Evolutionary conservation across 1,139 yeast genomes (phyloP), one percentile per base, ranked within the genome.

Genomic region (Casaregolazyma suthepensis): DNA sequence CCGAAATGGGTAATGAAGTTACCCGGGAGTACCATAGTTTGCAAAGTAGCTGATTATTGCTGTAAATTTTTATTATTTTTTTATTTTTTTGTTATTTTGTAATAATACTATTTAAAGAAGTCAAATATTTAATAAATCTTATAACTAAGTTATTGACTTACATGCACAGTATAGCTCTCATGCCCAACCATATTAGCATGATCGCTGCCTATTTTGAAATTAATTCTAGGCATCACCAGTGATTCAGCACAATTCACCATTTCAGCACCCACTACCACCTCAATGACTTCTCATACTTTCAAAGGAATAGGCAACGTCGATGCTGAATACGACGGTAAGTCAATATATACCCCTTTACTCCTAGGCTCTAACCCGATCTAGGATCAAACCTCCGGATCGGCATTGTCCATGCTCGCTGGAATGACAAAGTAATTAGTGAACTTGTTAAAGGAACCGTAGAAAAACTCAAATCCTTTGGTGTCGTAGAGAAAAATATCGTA

Each of bases 351-450:
- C 23, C 13, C n/a, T 7, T 1, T 18, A 13, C 15, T 45, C 15
- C 12, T 26, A 18, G 19, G n/a, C 22, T 9, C 37, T 26, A 37
- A 23, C 26, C 15, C 23, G 22, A 43, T 17, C n/a, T 5, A 75
- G 80, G 91, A 42, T 77, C 86, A 43, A 68, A 72, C 4, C 75
- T 91, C 61, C 80, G 84, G 63, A 76, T 91, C 53, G 97, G 94
- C 42, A 89, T 93, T 66, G 79, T 93, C 57, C 96, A 90, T 69
- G 97, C 98, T 18, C 85, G 99, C 71, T 93, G 99, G 99, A 93
- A 93, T 71, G 71, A 75, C 52, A 73, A 75, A 51, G 83, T 91
- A 60, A 89, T 93, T 62, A 84, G 83, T 50, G 85, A 90, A 12
- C 76, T 93, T 54, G 94, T 91, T 10, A 72, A 79, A 38, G 99